Percentiles rank a stretch among this genome's conserved stretches.
phyloP scores from a whole-genome alignment of 371 early-diverging fungal genomes.

The Fennellomyces sp. region DNA sequence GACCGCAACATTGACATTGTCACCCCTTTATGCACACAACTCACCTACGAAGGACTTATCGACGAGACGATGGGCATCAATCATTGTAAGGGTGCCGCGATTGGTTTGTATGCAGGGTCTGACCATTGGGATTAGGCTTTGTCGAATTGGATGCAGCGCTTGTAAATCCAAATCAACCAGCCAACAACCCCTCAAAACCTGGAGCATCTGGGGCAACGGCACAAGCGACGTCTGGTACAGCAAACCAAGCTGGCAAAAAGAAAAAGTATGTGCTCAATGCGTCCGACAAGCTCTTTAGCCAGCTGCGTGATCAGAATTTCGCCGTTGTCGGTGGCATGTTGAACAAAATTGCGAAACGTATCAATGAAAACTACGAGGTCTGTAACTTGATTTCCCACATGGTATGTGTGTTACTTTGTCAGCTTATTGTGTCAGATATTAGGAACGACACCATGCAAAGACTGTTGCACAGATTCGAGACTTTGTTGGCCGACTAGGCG shows the following conservation, averaged over 20 bases:
- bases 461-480: slow-evolving; percentile 88
- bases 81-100: slow-evolving; percentile 45
- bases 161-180: slow-evolving; percentile 40
- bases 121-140: too few relatives aligned
- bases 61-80: slow-evolving; percentile 79
- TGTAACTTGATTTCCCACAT: not conserved
- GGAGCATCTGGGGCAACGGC: slow-evolving; percentile 19
- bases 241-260: slow-evolving; percentile 53
- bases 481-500: slow-evolving; percentile 85
- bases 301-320: slow-evolving; percentile 89
- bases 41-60: slow-evolving; percentile 94
- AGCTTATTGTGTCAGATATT: slow-evolving; percentile 8
- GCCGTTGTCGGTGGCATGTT: slow-evolving; percentile 83
- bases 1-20: slow-evolving; percentile 90
- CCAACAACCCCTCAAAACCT: slow-evolving; percentile 14
- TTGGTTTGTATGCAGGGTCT: not conserved
- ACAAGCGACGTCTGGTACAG: slow-evolving; percentile 14
- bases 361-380: slow-evolving; percentile 87
- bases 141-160: slow-evolving; percentile 64
- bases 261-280: slow-evolving; percentile 83
- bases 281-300: slow-evolving; percentile 76
- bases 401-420: not conserved
- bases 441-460: slow-evolving; percentile 83
- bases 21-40: slow-evolving; percentile 90
- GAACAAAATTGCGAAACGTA: slow-evolving; percentile 79